phyloP scores from a whole-genome alignment of 2,329 filamentous ascomycete species.

The Aspergillus sp. region DNA sequence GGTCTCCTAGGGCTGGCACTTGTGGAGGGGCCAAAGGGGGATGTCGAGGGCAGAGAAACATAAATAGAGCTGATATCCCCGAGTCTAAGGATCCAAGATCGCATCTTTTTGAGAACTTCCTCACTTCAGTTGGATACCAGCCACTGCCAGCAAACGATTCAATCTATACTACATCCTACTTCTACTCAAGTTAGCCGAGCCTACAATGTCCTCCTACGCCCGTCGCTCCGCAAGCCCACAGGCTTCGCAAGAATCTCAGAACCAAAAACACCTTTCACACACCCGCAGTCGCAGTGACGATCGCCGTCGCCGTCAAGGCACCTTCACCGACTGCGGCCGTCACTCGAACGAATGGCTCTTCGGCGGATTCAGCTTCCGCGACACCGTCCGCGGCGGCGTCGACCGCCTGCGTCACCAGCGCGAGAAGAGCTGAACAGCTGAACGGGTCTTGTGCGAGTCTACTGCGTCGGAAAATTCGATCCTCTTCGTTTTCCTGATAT shows the following conservation, averaged over 20 bases:
- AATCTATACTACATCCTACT: slow-evolving; percentile 11
- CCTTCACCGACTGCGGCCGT: slow-evolving; percentile 45
- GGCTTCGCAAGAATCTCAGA: slow-evolving; percentile 10
- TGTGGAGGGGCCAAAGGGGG: neutral
- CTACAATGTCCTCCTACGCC: slow-evolving; percentile 4
- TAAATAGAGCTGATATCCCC: neutral
- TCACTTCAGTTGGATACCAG: too few species aligned
- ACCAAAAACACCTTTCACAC: slow-evolving; percentile 12
- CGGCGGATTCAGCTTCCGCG: slow-evolving; percentile 46
- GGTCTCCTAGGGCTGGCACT: neutral
- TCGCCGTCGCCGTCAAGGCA: slow-evolving; percentile 39
- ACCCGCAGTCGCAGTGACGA: slow-evolving; percentile 29
- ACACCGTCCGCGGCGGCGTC: slow-evolving; percentile 43
- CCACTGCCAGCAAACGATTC: too few species aligned
- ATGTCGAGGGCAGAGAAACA: neutral
- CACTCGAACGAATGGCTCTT: slow-evolving; percentile 54
- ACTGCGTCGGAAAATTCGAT: too few species aligned
- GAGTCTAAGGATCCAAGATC: neutral
- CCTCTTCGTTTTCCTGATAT: too few species aligned
- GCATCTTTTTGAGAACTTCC: too few species aligned
- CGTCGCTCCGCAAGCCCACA: slow-evolving; percentile 17
- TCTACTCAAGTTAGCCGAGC: neutral
- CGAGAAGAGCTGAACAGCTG: slow-evolving; percentile 10
- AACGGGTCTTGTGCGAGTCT: too few species aligned
- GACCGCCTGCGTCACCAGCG: slow-evolving; percentile 26